phyloP scores from a whole-genome alignment of 768 basidiomycete species.

The Mrakia gelida region DNA sequence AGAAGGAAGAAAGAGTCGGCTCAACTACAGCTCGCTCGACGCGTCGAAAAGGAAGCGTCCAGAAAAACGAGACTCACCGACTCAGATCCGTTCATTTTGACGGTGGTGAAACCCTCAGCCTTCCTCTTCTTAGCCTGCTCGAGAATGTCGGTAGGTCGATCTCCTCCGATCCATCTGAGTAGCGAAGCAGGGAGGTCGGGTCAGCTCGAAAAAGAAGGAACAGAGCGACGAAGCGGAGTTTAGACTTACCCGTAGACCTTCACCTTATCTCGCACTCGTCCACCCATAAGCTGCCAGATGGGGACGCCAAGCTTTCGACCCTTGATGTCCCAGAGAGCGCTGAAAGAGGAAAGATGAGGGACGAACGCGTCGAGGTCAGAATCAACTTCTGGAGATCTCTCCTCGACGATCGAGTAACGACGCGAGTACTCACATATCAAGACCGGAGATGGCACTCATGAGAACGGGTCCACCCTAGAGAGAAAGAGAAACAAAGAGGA shows the following conservation, averaged over 20 bases:
- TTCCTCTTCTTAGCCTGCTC: constrained; percentile 55
- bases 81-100: constrained; percentile 64
- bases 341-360: too few species aligned
- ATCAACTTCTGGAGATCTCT: too few species aligned
- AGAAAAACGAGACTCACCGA: constrained; percentile 44
- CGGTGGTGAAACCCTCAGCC: constrained; percentile 61
- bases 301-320: constrained; percentile 67
- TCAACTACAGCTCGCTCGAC: not conserved
- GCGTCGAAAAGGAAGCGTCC: not conserved
- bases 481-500: not conserved
- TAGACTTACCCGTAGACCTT: constrained; percentile 24
- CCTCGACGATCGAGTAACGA: too few species aligned
- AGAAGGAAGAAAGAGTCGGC: not conserved
- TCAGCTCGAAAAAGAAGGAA: not conserved
- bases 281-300: constrained; percentile 57
- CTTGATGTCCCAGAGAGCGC: constrained; percentile 63
- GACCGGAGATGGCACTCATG: constrained; percentile 54
- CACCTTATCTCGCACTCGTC: constrained; percentile 27
- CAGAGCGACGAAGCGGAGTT: not conserved
- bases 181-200: constrained; percentile 7
- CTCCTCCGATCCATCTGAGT: constrained; percentile 54
- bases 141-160: constrained; percentile 52
- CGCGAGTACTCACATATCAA: constrained; percentile 58
- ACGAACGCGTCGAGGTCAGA: too few species aligned
- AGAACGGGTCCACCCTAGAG: constrained; percentile 8